phyloP scores from a whole-genome alignment of 371 early-diverging fungal species.

The Capillidium rhysosporum region DNA sequence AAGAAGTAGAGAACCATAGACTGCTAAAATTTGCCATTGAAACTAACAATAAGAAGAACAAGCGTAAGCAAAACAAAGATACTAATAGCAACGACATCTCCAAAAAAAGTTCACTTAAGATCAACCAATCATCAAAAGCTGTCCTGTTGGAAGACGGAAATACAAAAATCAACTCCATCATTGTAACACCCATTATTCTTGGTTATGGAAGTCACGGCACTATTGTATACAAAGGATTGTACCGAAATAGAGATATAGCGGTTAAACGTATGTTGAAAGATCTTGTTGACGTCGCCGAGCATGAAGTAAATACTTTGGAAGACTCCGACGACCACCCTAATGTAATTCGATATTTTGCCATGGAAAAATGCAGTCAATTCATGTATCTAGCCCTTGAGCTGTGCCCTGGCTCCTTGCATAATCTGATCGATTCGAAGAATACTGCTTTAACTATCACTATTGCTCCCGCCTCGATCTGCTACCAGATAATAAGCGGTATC shows the following conservation, averaged over 20 bases:
- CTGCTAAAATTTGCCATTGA: background rate
- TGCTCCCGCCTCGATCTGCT: slow-evolving; percentile 29
- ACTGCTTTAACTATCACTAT: slow-evolving; percentile 14
- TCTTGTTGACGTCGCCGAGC: slow-evolving; percentile 82
- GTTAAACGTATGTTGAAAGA: slow-evolving; percentile 84
- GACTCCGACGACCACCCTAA: slow-evolving; percentile 92
- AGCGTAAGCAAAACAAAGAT: background rate
- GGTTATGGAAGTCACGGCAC: slow-evolving; percentile 96
- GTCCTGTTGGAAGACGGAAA: slow-evolving; percentile 5
- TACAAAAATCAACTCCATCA: slow-evolving; percentile 14
- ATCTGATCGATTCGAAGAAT: slow-evolving; percentile 21
- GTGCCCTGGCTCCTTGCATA: slow-evolving; percentile 57
- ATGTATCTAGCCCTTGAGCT: slow-evolving; percentile 88
- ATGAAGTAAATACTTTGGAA: slow-evolving; percentile 78
- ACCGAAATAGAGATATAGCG: slow-evolving; percentile 80
- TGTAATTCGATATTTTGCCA: slow-evolving; percentile 87
- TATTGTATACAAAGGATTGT: slow-evolving; percentile 79
- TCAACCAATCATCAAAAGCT: background rate
- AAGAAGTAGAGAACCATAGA: background rate
- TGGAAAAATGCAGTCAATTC: slow-evolving; percentile 73
- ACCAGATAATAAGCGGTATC: slow-evolving; percentile 65
- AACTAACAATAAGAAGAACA: background rate
- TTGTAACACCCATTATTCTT: slow-evolving; percentile 23
- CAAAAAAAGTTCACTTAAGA: background rate
- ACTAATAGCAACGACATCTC: background rate